Base-by-base conservation (phyloP, 495 filamentous ascomycete genomes). In the Penicillium flavigenum region DNA sequence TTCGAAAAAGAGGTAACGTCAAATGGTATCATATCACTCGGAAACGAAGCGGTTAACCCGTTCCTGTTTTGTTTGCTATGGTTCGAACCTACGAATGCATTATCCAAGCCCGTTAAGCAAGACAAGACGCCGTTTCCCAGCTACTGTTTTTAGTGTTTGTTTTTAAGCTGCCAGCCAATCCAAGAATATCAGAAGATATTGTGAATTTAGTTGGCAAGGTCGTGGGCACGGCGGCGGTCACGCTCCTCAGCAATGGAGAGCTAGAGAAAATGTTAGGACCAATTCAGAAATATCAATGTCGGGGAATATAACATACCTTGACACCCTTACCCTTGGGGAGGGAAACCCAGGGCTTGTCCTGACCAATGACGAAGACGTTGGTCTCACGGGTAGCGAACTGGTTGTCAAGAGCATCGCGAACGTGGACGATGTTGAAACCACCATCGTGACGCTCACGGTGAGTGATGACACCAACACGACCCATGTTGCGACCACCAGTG, bases 311-410 rank as follows among this genome's bases (percentile, higher is more conserved):
- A 68, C 78, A 52, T 74, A 87, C 84, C 81, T 98, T 98, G 83
- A 98, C 94, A 86, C 94, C 95, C 86, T 95, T 96, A 82, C 94
- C 94, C 90, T 98, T 98, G 74, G 94, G 95, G 66, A 98, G 85
- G 71, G 89, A 95, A 72, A 98, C 85, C 95, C 94, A 98, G 62
- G 94, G 92, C 88, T 97, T 97, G 68, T 98, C 95, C 66, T 85
- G 81, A 53, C 94, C 94, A 66, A 98, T 96, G 79, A 98, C 86
- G 80, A 96, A 96, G 63, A 98, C 92, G 88, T 98, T 98, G 82
- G 79, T 87, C 83, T 98, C 90, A 74, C 94, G 94, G 69, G 94
- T 98, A 67, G 95, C 91, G 82, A 97, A 98, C 69, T 90, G 88
- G 86, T 98, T 98, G 86, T 98, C 94, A 76, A 98, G 89, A 62